Base-by-base conservation (phyloP, 768 basidiomycete species). In the Russula earlei region DNA sequence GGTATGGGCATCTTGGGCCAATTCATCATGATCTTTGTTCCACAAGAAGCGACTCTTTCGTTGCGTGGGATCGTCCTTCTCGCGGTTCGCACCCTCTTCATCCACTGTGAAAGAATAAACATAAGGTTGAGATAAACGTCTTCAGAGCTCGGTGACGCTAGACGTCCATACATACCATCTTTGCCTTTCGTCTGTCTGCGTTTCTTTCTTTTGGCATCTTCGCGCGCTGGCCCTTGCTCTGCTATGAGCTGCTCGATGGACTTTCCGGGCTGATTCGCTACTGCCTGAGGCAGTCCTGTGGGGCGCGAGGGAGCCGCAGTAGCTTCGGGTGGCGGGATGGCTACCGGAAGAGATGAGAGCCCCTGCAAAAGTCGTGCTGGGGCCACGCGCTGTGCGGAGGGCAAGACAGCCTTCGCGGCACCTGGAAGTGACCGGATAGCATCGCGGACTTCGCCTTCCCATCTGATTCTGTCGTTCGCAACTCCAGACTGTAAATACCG, bases 11-110 rank as follows among this genome's bases (percentile, higher is more conserved):
- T 98, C 95, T 52, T 86, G 80, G 24, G 86, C 84, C 37, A 93
- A 77, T 58, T 98, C 95, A 54, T 97, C 92, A 54, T 84, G 91
- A 48, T 94, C 89, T 38, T 77, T 70, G 52, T 80, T 89, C 92
- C 91, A 98, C 46, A 81, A 80, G 66, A 91, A 91, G 52, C 84
- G 76, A 46, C 82, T 78, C 17, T 87, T 77, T 50, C 64, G 62
- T 15, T 64, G 51, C 22, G 64, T 64, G 19, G 50, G 64, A 45
- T 65, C 66, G 15, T 64, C 63, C 33, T 52, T 59, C 57, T 49
- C 46, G 31, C 25, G 36, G 19, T 44, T 57, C 34, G 12, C 52
- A 5, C n/a, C 52, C 43, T 40, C 42, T 11, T 6, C 4, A 43
- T 37, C 36, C 5, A 3, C 46, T 53, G 27, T 8, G 12, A 37